Evolutionary conservation across 2,329 filamentous ascomycete species (phyloP).

Genomic region (Exophiala phaeomuriformis): DNA sequence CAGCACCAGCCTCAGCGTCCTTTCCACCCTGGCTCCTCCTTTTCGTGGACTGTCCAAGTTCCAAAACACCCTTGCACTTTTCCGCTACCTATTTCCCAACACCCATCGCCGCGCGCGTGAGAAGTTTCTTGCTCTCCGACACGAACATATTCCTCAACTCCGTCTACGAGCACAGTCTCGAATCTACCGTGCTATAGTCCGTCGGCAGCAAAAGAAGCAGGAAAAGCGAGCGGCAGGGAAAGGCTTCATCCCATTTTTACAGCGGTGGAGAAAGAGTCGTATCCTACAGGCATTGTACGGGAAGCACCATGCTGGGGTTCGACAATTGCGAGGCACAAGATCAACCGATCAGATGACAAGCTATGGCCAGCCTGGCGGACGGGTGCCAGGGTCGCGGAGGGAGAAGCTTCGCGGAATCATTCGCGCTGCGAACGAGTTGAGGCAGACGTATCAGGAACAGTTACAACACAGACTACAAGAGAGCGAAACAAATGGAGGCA

Average conservation of each 20-base stretch:
- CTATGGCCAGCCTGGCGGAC: constrained; percentile 29
- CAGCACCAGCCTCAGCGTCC: neutral
- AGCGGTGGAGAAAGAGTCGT: constrained; percentile 31
- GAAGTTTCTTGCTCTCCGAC: constrained; percentile 61
- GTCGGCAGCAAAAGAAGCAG: constrained; percentile 52
- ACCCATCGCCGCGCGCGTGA: constrained; percentile 57
- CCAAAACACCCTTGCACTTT: constrained; percentile 35
- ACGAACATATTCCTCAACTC: constrained; percentile 65
- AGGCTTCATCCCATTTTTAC: constrained; percentile 39
- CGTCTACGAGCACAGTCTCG: constrained; percentile 66
- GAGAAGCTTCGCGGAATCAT: constrained; percentile 69
- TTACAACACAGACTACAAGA: constrained; percentile 44
- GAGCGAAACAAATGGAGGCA: constrained; percentile 43
- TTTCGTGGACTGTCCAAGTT: constrained; percentile 15
- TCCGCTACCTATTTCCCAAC: constrained; percentile 64
- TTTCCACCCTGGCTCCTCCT: constrained; percentile 16
- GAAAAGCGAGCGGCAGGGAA: constrained; percentile 44
- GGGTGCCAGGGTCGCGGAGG: constrained; percentile 62
- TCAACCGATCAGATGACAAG: constrained; percentile 23
- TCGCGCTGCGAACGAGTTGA: constrained; percentile 63
- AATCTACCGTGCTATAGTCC: constrained; percentile 67
- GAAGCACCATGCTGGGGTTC: constrained; percentile 23
- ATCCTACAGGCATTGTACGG: constrained; percentile 30
- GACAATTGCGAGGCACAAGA: constrained; percentile 11
- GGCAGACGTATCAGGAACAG: constrained; percentile 58